phyloP scores from a whole-genome alignment of 495 filamentous ascomycete genomes.

The Aspergillus bertholletiae region DNA sequence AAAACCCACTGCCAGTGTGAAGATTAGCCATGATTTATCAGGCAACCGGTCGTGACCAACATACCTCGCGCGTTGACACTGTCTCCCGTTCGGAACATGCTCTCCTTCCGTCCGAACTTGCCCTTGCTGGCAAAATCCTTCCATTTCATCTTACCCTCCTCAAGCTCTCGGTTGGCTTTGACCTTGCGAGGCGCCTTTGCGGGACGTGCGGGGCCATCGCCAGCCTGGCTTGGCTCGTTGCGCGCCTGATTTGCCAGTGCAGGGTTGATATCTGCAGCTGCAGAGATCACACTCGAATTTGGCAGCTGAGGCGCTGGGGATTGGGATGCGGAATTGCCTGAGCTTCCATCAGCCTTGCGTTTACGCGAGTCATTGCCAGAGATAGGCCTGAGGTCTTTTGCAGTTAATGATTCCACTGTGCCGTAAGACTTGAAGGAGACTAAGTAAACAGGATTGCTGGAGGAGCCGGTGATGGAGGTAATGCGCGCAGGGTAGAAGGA shows the following conservation, averaged over 20 bases:
- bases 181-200: slow-evolving; percentile 74
- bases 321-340: slow-evolving; percentile 48
- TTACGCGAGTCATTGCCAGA: slow-evolving; percentile 66
- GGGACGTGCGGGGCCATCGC: slow-evolving; percentile 62
- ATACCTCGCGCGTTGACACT: slow-evolving; percentile 81
- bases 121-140: slow-evolving; percentile 83
- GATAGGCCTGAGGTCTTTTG: slow-evolving; percentile 80
- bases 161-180: slow-evolving; percentile 84
- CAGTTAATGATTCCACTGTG: slow-evolving; percentile 78
- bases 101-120: slow-evolving; percentile 83
- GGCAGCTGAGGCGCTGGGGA: slow-evolving; percentile 38
- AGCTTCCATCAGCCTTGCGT: slow-evolving; percentile 83
- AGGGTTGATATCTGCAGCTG: slow-evolving; percentile 81
- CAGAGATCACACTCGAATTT: slow-evolving; percentile 72
- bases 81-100: slow-evolving; percentile 93
- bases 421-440: slow-evolving; percentile 89
- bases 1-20: slow-evolving; percentile 69
- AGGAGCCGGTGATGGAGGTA: slow-evolving; percentile 87
- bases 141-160: slow-evolving; percentile 91
- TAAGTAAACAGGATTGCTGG: slow-evolving; percentile 81
- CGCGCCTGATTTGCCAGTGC: slow-evolving; percentile 68
- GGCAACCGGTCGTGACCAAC: not conserved
- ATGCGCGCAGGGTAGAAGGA: slow-evolving; percentile 90
- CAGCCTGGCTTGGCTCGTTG: slow-evolving; percentile 61
- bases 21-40: not conserved